Evolutionary conservation across 352 stramenopile genomes (phyloP), one percentile per base, ranked within the genome.

Genomic region (Pythium myriotylum): DNA sequence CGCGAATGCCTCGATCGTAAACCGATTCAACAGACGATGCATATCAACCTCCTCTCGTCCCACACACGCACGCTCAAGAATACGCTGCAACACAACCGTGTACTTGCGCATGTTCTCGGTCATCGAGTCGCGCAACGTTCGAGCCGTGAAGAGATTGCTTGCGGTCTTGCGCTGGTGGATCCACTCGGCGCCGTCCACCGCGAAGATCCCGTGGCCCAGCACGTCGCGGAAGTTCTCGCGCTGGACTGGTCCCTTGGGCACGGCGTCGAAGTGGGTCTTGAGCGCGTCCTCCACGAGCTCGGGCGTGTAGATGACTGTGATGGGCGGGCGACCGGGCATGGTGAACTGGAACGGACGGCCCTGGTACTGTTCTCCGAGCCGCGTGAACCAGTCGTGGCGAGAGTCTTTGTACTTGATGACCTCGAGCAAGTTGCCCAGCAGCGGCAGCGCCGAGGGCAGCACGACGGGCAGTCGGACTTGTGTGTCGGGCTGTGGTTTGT

Each of bases 151-250:
- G 42, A 86, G 49, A 19, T 81, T 67, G 52, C 70, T 86, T 2
- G 68, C 70, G 0, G 73, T 78, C 68, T 83, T 84, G 41, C 77
- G 72, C 52, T 86, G 74, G 10, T 64, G 59, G 12, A 76, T 41
- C 78, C 72, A 88, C 58, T 74, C 73, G 39, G 65, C 57, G 24
- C 68, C 48, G 37, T 86, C 74, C 0, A 81, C 74, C n/a, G 72
- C 76, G 32, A 88, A 84, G 39, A 86, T 86, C n/a, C 72, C 76
- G 41, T 88, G 66, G 49, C 76, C 69, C 6, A 84, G 53, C 13
- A 86, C 20, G 43, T 84, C 74, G 6, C 46, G 43, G 14, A 89
- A 55, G 10, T 32, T 46, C 6, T 71, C 61, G 48, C 56, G 59
- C 32, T 72, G 39, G 45, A 69, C 64, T n/a, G 27, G 26, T 12